phyloP scores from a whole-genome alignment of 495 filamentous ascomycete species.

The Acidiella bohemica region DNA sequence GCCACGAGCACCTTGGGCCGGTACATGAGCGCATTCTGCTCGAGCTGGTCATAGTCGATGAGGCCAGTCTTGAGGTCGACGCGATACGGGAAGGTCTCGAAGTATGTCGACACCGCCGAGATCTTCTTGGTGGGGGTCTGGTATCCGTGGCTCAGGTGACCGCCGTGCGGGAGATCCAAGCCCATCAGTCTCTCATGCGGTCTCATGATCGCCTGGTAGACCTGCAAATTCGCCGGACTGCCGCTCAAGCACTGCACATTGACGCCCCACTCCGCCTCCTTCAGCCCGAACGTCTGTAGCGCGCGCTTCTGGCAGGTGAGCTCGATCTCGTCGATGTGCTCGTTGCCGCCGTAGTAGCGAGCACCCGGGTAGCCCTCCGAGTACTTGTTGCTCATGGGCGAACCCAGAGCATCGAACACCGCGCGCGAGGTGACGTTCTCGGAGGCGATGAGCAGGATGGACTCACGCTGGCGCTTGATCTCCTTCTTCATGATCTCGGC shows the following conservation, averaged over 20 bases:
- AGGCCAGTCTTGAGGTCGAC: slow-evolving; percentile 54
- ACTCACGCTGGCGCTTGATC: slow-evolving; percentile 94
- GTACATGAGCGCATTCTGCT: slow-evolving; percentile 72
- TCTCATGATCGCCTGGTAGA: slow-evolving; percentile 97
- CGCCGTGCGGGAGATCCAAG: slow-evolving; percentile 91
- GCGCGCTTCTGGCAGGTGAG: slow-evolving; percentile 91
- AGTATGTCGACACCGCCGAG: slow-evolving; percentile 33
- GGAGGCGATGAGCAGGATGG: slow-evolving; percentile 93
- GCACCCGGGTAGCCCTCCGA: slow-evolving; percentile 97
- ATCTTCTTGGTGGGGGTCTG: slow-evolving; percentile 82
- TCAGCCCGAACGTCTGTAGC: slow-evolving; percentile 78
- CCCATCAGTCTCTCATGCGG: slow-evolving; percentile 96
- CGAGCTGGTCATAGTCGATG: slow-evolving; percentile 85
- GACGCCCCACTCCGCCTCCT: slow-evolving; percentile 88
- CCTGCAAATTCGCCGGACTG: slow-evolving; percentile 91
- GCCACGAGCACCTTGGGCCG: slow-evolving; percentile 92
- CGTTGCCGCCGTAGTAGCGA: slow-evolving; percentile 97
- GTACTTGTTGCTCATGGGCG: slow-evolving; percentile 97
- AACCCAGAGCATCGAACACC: slow-evolving; percentile 79
- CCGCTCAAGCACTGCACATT: slow-evolving; percentile 94
- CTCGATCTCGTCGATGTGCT: slow-evolving; percentile 96
- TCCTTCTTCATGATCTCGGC: slow-evolving; percentile 92
- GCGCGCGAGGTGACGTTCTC: slow-evolving; percentile 83
- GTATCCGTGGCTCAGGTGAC: slow-evolving; percentile 96
- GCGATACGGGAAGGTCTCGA: slow-evolving; percentile 36